Evolutionary conservation across 2,329 filamentous ascomycete species (phyloP), one percentile per base, ranked within the genome.

Genomic region (Calonectria montana): DNA sequence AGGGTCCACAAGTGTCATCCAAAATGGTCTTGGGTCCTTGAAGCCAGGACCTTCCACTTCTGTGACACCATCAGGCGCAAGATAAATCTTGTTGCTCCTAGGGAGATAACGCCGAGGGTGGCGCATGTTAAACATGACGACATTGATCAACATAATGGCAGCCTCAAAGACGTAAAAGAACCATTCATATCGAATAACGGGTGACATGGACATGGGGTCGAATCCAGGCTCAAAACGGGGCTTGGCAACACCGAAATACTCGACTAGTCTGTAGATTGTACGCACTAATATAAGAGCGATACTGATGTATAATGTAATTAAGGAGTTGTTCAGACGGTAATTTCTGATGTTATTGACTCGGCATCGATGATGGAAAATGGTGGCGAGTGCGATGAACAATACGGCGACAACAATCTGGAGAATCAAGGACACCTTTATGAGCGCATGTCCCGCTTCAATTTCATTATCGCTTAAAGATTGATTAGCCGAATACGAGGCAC

Each of bases 131-230:
- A 88, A 84, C 74, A 91, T 76, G 37, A 83, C 79, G 12, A 83
- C 82, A 74, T 91, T 91, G 53, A 76, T 47, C 1, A 90, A 75
- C 89, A 91, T 91, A 15, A 90, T 78, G 0, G 78, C 74, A 1
- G 84, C 87, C 81, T 91, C 89, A 70, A 91, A 91, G 23, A 91
- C 83, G 75, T 88, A 90, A 73, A 91, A 91, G 80, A 86, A 91
- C 85, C 86, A 89, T 79, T 91, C 89, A 74, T 90, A 88, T 25
- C 88, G 84, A n/a, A 91, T 71, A 25, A 89, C 80, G 0, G 87
- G 85, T 13, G 83, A 86, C 2, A 88, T 73, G 1, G 74, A 76
- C 35, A 64, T 74, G 4, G 81, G 80, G 41, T 86, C 84, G 59
- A 86, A 81, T 3, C 79, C 81, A 10, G 84, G 78, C 35, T 83